These are phyloP conservation scores for Calvatia gigantea DNA, from an alignment of 768 basidiomycete species.

Conservation along the genomic window DNA sequence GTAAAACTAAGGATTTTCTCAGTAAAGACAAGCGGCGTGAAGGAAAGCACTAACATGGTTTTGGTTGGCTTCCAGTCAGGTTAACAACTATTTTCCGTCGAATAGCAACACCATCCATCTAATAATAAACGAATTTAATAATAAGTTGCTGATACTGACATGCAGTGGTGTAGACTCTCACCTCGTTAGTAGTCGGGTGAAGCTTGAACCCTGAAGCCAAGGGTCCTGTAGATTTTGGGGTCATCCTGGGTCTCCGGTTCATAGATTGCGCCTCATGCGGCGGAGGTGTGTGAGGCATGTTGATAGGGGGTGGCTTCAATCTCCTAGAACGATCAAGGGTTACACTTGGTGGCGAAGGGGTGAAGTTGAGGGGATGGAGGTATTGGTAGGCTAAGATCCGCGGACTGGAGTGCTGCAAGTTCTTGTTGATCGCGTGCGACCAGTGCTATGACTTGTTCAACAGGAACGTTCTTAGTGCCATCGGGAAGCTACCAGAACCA, in stretches of 20 bases:
- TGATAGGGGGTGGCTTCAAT: slow-evolving; percentile 21
- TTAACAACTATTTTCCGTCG: slow-evolving; percentile 35
- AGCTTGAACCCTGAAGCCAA: background rate
- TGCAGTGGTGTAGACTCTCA: background rate
- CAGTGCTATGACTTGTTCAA: slow-evolving; percentile 88
- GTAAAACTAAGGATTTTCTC: background rate
- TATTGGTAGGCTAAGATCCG: slow-evolving; percentile 16
- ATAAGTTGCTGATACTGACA: background rate
- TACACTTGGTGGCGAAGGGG: slow-evolving; percentile 23
- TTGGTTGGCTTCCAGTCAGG: slow-evolving; percentile 18
- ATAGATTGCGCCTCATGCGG: slow-evolving; percentile 28
- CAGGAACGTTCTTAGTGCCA: slow-evolving; percentile 79
- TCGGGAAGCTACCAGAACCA: slow-evolving; percentile 47
- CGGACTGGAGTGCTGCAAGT: slow-evolving; percentile 23
- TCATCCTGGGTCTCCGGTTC: slow-evolving; percentile 19
- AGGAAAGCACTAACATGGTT: background rate
- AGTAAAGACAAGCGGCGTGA: background rate
- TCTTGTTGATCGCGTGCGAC: slow-evolving; percentile 61
- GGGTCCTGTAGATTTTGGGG: too few species aligned
- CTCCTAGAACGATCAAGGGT: slow-evolving; percentile 19
- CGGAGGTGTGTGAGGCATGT: slow-evolving; percentile 23
- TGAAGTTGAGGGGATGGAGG: slow-evolving; percentile 24
- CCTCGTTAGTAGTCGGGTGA: slow-evolving; percentile 1
- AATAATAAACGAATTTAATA: background rate
- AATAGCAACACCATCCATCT: slow-evolving; percentile 28